Conservation (phyloP, 2,329 filamentous ascomycete genomes). For the Fusarium secorum region DNA sequence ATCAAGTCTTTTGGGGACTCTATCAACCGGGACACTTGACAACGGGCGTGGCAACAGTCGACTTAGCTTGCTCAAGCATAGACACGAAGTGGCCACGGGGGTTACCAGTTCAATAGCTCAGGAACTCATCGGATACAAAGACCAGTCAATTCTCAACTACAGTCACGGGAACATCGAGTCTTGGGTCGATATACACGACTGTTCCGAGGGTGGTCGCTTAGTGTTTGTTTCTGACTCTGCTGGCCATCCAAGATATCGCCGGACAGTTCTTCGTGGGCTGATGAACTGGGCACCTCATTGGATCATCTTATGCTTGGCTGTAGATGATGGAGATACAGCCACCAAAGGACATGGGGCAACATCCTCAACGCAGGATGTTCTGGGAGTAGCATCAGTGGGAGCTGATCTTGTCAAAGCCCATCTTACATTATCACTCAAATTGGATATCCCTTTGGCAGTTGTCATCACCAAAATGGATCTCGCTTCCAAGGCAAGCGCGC, state of each 20-base stretch:
- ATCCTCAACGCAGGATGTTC: slow-evolving; percentile 58
- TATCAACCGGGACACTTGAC: slow-evolving; percentile 87
- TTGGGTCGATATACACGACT: slow-evolving; percentile 92
- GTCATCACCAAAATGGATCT: slow-evolving; percentile 92
- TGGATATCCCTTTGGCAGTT: slow-evolving; percentile 79
- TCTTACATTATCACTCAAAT: slow-evolving; percentile 82
- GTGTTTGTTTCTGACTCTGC: slow-evolving; percentile 93
- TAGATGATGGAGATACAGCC: slow-evolving; percentile 69
- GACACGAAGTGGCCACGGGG: slow-evolving; percentile 90
- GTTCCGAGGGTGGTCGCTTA: slow-evolving; percentile 75
- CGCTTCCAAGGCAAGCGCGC: slow-evolving; percentile 75
- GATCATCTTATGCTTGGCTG: slow-evolving; percentile 86
- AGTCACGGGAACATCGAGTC: slow-evolving; percentile 85
- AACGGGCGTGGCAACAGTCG: slow-evolving; percentile 92
- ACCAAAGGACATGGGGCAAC: slow-evolving; percentile 50
- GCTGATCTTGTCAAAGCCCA: slow-evolving; percentile 81
- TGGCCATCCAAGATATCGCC: slow-evolving; percentile 86
- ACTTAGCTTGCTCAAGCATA: slow-evolving; percentile 86
- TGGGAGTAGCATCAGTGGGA: slow-evolving; percentile 61
- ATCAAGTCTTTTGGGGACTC: slow-evolving; percentile 85
- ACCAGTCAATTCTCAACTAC: slow-evolving; percentile 76
- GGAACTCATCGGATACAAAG: slow-evolving; percentile 86
- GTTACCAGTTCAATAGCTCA: slow-evolving; percentile 95
- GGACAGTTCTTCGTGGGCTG: slow-evolving; percentile 88
- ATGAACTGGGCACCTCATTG: slow-evolving; percentile 97